Evolutionary conservation across 192 early-diverging fungal species (phyloP).

Genomic region (Coemansia sp.): DNA sequence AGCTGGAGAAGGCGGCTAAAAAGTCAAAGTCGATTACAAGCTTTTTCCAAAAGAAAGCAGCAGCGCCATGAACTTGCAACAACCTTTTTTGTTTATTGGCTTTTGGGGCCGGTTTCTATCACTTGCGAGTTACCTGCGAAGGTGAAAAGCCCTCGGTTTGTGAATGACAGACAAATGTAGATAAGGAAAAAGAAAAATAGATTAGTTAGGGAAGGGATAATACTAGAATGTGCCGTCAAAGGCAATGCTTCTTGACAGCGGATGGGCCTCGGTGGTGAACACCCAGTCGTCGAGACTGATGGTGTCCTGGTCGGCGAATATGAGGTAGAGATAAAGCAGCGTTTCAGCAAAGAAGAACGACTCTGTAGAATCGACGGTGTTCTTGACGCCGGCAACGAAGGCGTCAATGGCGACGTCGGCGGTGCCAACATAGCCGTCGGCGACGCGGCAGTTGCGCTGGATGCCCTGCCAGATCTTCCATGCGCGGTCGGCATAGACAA

Average conservation of each 20-base stretch:
- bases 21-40: slow-evolving; percentile 45
- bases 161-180: neutral
- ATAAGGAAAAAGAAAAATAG: slow-evolving; percentile 9
- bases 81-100: neutral
- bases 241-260: slow-evolving; percentile 52
- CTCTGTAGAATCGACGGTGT: slow-evolving; percentile 47
- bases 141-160: too few species aligned
- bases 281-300: slow-evolving; percentile 81
- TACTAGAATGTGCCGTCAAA: slow-evolving; percentile 51
- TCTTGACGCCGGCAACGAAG: slow-evolving; percentile 23
- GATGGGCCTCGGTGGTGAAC: slow-evolving; percentile 96
- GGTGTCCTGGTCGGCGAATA: slow-evolving; percentile 69
- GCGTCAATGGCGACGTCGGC: slow-evolving; percentile 39
- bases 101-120: neutral
- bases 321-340: slow-evolving; percentile 88
- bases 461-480: slow-evolving; percentile 69
- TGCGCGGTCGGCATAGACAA: slow-evolving; percentile 64
- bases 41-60: slow-evolving; percentile 38
- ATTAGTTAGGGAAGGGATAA: too few species aligned
- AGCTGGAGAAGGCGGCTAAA: slow-evolving; percentile 42
- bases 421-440: slow-evolving; percentile 65
- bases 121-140: too few species aligned
- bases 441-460: slow-evolving; percentile 71
- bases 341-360: slow-evolving; percentile 93
- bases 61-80: neutral